Evolutionary conservation across 2,329 filamentous ascomycete genomes (phyloP).

Genomic region (Colletotrichum sansevieriae): DNA sequence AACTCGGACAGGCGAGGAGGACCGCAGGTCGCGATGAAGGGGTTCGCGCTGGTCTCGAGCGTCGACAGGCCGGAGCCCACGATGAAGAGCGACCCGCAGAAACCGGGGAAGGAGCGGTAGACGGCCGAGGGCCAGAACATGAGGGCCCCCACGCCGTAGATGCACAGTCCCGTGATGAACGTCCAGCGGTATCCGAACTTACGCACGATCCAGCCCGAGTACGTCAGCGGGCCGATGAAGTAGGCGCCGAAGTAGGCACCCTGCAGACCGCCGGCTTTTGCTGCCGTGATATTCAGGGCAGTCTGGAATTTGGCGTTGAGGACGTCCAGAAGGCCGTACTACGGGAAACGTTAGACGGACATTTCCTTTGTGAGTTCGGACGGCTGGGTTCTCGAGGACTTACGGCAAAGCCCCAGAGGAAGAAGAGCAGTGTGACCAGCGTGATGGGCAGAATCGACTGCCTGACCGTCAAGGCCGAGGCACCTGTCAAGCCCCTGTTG

Average conservation of each 20-base stretch:
- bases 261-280: constrained; percentile 61
- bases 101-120: constrained; percentile 68
- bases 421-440: constrained; percentile 66
- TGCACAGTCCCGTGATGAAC: constrained; percentile 72
- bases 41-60: constrained; percentile 71
- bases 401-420: constrained; percentile 63
- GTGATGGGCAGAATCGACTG: constrained; percentile 76
- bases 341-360: not conserved
- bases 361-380: not conserved
- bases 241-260: constrained; percentile 66
- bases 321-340: constrained; percentile 48
- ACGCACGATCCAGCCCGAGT: constrained; percentile 68
- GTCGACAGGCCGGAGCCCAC: constrained; percentile 57
- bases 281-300: constrained; percentile 58
- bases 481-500: constrained; percentile 44
- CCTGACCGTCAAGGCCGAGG: constrained; percentile 66
- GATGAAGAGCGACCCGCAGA: constrained; percentile 69
- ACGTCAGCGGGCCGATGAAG: constrained; percentile 53
- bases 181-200: constrained; percentile 75
- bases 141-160: constrained; percentile 69
- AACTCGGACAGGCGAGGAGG: constrained; percentile 71
- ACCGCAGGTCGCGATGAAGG: constrained; percentile 65
- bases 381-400: constrained; percentile 11
- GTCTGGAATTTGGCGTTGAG: constrained; percentile 65
- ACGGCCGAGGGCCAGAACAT: constrained; percentile 71